These are phyloP conservation scores for Rhododendron henanense DNA, from an alignment of 148 eudicot species.

Conservation along the genomic window DNA sequence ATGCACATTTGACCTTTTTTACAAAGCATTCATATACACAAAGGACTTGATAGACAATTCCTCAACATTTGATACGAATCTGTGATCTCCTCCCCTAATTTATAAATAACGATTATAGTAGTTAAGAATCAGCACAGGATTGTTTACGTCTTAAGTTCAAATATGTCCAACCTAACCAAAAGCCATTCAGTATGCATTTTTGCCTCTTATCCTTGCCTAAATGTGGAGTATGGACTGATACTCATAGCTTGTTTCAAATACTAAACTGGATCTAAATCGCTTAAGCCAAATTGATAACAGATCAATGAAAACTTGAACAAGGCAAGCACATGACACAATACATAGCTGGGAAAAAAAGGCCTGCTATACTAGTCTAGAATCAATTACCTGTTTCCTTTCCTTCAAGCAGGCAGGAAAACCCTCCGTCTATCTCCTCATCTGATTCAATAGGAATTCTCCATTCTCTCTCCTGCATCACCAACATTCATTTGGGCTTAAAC, in stretches of 20 bases:
- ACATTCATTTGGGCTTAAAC: slow-evolving; percentile 9
- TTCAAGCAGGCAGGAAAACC: slow-evolving; percentile 54
- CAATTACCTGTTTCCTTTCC: slow-evolving; percentile 50
- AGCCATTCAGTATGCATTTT: background rate
- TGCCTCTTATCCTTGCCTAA: background rate
- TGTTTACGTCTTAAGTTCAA: background rate
- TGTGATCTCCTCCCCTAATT: no score
- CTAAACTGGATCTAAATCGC: background rate
- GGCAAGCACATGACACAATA: background rate
- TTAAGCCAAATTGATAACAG: background rate
- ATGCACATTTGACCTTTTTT: background rate
- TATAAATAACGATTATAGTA: background rate
- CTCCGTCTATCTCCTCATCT: slow-evolving; percentile 69
- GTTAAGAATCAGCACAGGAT: background rate
- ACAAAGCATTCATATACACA: background rate
- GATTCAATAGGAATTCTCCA: slow-evolving; percentile 40
- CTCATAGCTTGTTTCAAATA: background rate
- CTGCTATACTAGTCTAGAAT: background rate
- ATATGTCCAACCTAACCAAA: background rate
- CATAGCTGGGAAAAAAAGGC: background rate
- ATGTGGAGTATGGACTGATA: background rate
- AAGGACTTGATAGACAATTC: no score
- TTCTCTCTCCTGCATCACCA: slow-evolving; percentile 40
- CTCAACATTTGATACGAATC: no score
- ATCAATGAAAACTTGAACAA: background rate